phyloP scores from a whole-genome alignment of 2,329 filamentous ascomycete species.

The Emydomyces testavorans region DNA sequence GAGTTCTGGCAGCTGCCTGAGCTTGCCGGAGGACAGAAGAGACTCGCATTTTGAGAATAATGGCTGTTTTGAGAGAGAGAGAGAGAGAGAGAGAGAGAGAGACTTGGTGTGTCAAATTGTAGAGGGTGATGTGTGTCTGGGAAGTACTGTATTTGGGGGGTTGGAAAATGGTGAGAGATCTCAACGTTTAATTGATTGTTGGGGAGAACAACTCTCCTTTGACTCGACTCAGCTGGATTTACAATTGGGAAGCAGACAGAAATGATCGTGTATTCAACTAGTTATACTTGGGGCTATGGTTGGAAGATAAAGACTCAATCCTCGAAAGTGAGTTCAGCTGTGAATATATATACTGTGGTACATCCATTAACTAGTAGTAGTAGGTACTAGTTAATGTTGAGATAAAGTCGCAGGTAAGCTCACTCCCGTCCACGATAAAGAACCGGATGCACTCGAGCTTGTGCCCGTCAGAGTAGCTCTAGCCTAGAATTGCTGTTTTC shows the following conservation, averaged over 20 bases:
- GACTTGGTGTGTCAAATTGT: background rate
- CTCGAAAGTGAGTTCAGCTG: too few relatives aligned
- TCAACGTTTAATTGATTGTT: slow-evolving; percentile 5
- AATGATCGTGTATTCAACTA: too few relatives aligned
- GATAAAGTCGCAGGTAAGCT: too few relatives aligned
- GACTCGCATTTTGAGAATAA: slow-evolving; percentile 32
- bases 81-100: background rate
- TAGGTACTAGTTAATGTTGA: too few relatives aligned
- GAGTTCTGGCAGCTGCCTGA: slow-evolving; percentile 32
- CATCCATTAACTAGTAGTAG: too few relatives aligned
- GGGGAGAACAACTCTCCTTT: too few relatives aligned
- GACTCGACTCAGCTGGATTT: too few relatives aligned
- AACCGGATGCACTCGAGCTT: background rate
- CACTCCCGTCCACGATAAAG: slow-evolving; percentile 8
- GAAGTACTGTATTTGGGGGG: too few relatives aligned
- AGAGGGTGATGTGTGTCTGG: background rate
- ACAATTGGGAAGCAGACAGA: too few relatives aligned
- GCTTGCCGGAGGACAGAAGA: slow-evolving; percentile 32
- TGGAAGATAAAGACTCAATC: too few relatives aligned
- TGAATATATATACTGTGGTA: too few relatives aligned
- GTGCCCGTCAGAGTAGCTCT: background rate
- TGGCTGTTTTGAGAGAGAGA: slow-evolving; percentile 1
- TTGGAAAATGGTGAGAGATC: background rate
- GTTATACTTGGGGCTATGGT: too few relatives aligned
- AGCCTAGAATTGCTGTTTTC: slow-evolving; percentile 7